phyloP scores from a whole-genome alignment of 257 asterid species.

The Echites panduratus region DNA sequence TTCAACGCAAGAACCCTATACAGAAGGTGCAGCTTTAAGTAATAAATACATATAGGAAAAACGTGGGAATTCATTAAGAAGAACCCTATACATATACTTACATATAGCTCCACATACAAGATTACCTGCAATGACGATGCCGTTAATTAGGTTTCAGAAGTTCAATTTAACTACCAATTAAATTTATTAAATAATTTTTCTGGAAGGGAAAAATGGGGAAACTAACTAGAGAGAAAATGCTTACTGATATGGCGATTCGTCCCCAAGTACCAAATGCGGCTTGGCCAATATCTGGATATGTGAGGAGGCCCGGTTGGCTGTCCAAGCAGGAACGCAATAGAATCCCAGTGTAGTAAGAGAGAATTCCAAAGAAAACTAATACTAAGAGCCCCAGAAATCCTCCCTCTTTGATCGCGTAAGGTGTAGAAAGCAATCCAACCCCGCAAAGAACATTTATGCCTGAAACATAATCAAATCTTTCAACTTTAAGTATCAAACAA shows the following conservation, averaged over 20 bases:
- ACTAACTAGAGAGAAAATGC: slow-evolving; percentile 16
- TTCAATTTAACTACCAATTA: background rate
- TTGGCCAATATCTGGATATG: slow-evolving; percentile 97
- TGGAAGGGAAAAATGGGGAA: background rate
- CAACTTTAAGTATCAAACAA: background rate
- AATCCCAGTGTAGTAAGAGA: slow-evolving; percentile 88
- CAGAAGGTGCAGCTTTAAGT: background rate
- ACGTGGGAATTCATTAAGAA: background rate
- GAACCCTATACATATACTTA: slow-evolving; percentile 38
- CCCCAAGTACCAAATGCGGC: slow-evolving; percentile 89
- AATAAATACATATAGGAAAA: background rate
- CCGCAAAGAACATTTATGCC: slow-evolving; percentile 94
- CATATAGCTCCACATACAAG: slow-evolving; percentile 83
- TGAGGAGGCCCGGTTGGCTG: slow-evolving; percentile 90
- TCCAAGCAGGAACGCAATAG: slow-evolving; percentile 80
- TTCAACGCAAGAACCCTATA: slow-evolving; percentile 88
- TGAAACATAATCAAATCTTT: slow-evolving; percentile 13
- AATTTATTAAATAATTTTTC: background rate
- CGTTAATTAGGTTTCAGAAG: background rate
- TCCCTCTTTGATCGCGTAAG: slow-evolving; percentile 89
- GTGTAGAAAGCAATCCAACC: slow-evolving; percentile 96
- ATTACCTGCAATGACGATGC: slow-evolving; percentile 75
- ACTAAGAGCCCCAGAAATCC: slow-evolving; percentile 91
- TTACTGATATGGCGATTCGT: slow-evolving; percentile 76
- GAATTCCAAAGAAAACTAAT: slow-evolving; percentile 55